Conservation (phyloP, 1,139 yeast species). For the Saccharomycopsis hybrid region DNA sequence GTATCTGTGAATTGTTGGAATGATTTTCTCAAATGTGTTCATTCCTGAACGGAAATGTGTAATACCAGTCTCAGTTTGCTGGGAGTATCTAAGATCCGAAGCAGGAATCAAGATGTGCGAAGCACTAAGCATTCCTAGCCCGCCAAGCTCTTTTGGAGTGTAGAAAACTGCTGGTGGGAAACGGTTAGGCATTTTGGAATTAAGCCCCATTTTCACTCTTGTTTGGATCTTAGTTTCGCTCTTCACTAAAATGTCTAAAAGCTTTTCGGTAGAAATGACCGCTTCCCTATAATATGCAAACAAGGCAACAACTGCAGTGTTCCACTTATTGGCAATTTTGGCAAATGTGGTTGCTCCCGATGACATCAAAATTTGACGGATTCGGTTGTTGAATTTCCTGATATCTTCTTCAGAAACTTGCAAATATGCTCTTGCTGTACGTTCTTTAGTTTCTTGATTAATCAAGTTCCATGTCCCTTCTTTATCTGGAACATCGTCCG, state of each 20-base stretch:
- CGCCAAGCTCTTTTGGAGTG: conserved; percentile 96
- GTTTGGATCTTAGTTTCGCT: conserved; percentile 94
- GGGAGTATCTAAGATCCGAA: conserved; percentile 85
- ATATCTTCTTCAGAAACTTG: conserved; percentile 80
- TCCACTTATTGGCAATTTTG: conserved; percentile 94
- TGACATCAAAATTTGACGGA: conserved; percentile 88
- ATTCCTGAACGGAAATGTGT: conserved; percentile 94
- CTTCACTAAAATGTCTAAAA: conserved; percentile 78
- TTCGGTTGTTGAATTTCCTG: conserved; percentile 72
- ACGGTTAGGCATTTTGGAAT: conserved; percentile 97
- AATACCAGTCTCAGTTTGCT: conserved; percentile 90
- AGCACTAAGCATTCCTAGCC: conserved; percentile 96
- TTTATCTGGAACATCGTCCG: conserved; percentile 39
- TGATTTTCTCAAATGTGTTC: conserved; percentile 73
- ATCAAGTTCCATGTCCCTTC: conserved; percentile 93
- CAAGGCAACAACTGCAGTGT: conserved; percentile 79
- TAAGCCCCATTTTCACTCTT: conserved; percentile 88
- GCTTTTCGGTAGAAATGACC: conserved; percentile 70
- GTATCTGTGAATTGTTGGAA: conserved; percentile 91
- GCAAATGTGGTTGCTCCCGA: conserved; percentile 96
- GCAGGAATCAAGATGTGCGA: conserved; percentile 93
- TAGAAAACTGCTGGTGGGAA: conserved; percentile 99
- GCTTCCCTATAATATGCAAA: conserved; percentile 94
- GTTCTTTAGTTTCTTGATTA: conserved; percentile 65
- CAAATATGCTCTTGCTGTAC: conserved; percentile 84